Percentiles rank a stretch among this genome's conserved stretches.
Evolutionary conservation across 106 monocot species (phyloP).

Genomic region (Dendrobium catenatum): DNA sequence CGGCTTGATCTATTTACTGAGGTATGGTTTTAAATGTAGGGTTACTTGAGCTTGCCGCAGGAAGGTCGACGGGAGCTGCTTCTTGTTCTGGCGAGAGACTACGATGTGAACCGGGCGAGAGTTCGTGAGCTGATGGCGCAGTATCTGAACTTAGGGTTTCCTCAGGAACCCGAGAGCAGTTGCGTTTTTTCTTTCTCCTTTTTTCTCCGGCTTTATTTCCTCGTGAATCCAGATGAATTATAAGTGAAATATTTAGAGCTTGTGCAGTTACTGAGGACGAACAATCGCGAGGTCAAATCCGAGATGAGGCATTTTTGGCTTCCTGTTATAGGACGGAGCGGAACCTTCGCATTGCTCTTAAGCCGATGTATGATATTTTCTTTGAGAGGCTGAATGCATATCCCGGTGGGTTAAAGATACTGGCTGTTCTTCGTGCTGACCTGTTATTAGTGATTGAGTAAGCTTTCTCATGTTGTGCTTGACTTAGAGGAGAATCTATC

Average conservation of each 20-base stretch:
- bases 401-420: constrained; percentile 69
- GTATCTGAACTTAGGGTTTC: constrained; percentile 44
- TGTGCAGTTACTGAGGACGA: constrained; percentile 1
- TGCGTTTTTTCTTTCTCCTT: neutral
- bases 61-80: constrained; percentile 49
- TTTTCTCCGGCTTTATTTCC: neutral
- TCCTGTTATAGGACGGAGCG: constrained; percentile 64
- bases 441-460: constrained; percentile 56
- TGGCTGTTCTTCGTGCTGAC: constrained; percentile 64
- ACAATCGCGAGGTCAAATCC: constrained; percentile 6
- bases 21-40: constrained; percentile 18
- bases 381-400: constrained; percentile 57
- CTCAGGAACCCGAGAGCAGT: constrained; percentile 7
- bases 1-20: neutral
- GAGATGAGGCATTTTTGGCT: constrained; percentile 29
- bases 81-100: constrained; percentile 40
- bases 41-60: constrained; percentile 30
- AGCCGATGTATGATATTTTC: constrained; percentile 56
- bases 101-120: constrained; percentile 53
- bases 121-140: constrained; percentile 69
- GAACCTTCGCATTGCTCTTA: constrained; percentile 54
- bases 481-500: neutral
- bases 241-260: neutral
- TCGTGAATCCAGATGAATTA: neutral
- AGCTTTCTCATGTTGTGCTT: neutral